Evolutionary conservation across 177 flowering plant genomes (phyloP).

Genomic region (Tripterygium wilfordii): DNA sequence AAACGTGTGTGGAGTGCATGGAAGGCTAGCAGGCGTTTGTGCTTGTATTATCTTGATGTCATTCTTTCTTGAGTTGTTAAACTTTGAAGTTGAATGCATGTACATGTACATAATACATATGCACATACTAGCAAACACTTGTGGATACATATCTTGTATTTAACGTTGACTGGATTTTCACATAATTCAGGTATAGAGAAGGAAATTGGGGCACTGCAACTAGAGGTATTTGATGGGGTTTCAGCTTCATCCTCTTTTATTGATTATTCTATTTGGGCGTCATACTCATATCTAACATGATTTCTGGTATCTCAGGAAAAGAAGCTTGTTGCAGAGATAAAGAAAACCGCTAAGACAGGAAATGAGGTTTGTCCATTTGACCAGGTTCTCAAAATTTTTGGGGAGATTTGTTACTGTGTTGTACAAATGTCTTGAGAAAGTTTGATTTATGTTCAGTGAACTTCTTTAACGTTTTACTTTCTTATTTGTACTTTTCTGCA

Average conservation of each 20-base stretch:
- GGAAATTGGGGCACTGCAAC: slow-evolving; percentile 41
- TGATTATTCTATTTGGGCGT: neutral
- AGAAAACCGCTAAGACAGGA: slow-evolving; percentile 45
- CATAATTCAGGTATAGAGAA: slow-evolving; percentile 37
- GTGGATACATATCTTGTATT: neutral
- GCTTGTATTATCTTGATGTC: no score
- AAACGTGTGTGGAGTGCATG: no score
- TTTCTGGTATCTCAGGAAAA: slow-evolving; percentile 31
- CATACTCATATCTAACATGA: slow-evolving; percentile 10
- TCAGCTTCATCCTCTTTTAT: no score
- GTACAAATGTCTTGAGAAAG: no score
- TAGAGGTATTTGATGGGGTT: slow-evolving; percentile 28
- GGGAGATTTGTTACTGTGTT: no score
- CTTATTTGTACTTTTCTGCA: neutral
- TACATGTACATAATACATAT: neutral
- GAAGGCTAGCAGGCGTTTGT: no score
- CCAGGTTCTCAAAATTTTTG: no score
- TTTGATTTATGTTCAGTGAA: no score
- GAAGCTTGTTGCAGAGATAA: slow-evolving; percentile 42
- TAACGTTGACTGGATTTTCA: neutral
- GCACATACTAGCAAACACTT: no score
- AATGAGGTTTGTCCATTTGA: no score
- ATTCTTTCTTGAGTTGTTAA: neutral
- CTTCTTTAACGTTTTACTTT: no score
- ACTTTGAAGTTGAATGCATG: neutral